Percentiles rank a stretch among this genome's conserved stretches.
Conservation (phyloP, 495 filamentous ascomycete species). For the Chaetomium fimeti region DNA sequence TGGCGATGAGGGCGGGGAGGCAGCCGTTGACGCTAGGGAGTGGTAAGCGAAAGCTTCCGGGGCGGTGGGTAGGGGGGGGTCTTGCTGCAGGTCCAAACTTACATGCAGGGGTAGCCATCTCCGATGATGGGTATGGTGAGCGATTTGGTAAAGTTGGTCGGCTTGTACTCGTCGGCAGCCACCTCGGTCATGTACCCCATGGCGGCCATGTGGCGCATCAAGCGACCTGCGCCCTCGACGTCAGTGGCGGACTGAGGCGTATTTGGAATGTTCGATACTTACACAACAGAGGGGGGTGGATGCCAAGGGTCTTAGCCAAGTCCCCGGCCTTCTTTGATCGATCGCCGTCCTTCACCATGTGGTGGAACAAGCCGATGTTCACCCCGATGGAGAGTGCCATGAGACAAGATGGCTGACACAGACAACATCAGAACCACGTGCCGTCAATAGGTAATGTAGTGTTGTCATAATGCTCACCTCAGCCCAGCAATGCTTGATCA, state of each 20-base stretch:
- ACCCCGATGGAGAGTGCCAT: constrained; percentile 20
- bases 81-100: not conserved
- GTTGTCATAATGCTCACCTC: constrained; percentile 23
- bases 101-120: constrained; percentile 34
- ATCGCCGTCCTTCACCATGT: constrained; percentile 19
- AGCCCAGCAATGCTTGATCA: constrained; percentile 38
- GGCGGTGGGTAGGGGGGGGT: constrained; percentile 21
- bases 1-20: not conserved
- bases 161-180: constrained; percentile 45
- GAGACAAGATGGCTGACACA: constrained; percentile 20
- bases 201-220: constrained; percentile 51
- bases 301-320: constrained; percentile 17
- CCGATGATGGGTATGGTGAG: constrained; percentile 37
- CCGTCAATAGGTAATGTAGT: not conserved
- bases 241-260: not conserved
- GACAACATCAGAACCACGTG: not conserved
- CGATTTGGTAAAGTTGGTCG: constrained; percentile 45
- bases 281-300: constrained; percentile 16
- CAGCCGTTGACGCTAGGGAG: not conserved
- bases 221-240: constrained; percentile 21
- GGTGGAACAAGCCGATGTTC: constrained; percentile 24
- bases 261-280: not conserved
- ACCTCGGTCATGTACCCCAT: constrained; percentile 51
- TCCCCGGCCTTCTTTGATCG: constrained; percentile 21
- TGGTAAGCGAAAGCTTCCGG: no score